Conservation (phyloP, 2,329 filamentous ascomycete genomes). For the Pseudocercospora cruenta region DNA sequence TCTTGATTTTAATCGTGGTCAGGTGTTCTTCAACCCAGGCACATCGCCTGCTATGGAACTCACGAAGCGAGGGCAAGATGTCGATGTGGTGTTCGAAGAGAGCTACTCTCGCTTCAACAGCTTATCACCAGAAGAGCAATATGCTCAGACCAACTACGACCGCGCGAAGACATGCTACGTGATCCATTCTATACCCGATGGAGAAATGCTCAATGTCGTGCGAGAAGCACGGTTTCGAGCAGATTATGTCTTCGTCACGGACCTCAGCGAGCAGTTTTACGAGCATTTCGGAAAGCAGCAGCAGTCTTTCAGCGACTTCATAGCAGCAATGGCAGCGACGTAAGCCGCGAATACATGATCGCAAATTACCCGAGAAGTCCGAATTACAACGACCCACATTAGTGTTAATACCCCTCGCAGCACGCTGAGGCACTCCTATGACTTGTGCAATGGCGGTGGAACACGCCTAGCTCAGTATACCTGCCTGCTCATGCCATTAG, state of each 20-base stretch:
- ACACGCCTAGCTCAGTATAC: too few species aligned
- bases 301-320: constrained; percentile 14
- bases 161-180: constrained; percentile 22
- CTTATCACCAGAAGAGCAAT: constrained; percentile 9
- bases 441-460: too few species aligned
- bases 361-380: too few species aligned
- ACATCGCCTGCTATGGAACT: constrained; percentile 22
- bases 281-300: constrained; percentile 25
- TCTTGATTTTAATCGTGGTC: constrained; percentile 9
- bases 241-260: constrained; percentile 28
- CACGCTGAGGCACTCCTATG: too few species aligned
- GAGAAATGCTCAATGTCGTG: constrained; percentile 16
- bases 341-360: background rate
- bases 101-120: constrained; percentile 15
- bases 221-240: constrained; percentile 23
- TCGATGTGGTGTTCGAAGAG: constrained; percentile 26
- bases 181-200: constrained; percentile 23
- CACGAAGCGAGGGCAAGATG: constrained; percentile 16
- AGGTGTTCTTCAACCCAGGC: constrained; percentile 29
- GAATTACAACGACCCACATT: too few species aligned
- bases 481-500: too few species aligned
- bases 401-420: too few species aligned
- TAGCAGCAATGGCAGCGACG: constrained; percentile 22
- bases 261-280: constrained; percentile 21
- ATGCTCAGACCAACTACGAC: constrained; percentile 11